Percentiles rank a stretch among this genome's conserved stretches.
These are phyloP conservation scores for Eremothecium gossypii DNA, from an alignment of 1,139 yeast species.

Conservation along the genomic window DNA sequence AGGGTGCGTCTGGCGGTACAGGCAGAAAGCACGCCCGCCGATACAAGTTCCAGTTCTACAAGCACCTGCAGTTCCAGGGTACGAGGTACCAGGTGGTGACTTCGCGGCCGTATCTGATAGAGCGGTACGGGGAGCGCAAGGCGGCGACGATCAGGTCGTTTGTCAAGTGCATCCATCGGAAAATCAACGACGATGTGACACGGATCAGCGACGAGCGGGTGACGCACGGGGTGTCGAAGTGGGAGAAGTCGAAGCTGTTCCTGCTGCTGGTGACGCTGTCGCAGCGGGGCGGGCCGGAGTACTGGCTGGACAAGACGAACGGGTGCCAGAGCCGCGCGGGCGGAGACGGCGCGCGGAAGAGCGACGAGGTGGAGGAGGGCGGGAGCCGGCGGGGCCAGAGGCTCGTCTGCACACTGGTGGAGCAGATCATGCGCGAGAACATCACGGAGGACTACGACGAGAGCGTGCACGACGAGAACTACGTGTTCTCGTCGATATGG, in stretches of 20 bases:
- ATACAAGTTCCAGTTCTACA: slow-evolving; percentile 14
- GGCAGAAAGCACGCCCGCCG: slow-evolving; percentile 1
- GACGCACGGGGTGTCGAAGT: slow-evolving; percentile 17
- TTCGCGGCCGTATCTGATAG: slow-evolving; percentile 25
- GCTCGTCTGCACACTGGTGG: slow-evolving; percentile 21
- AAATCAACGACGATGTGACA: slow-evolving; percentile 24
- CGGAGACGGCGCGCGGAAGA: slow-evolving; percentile 3
- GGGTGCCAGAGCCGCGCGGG: slow-evolving; percentile 11
- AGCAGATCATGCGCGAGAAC: slow-evolving; percentile 27
- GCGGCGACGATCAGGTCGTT: slow-evolving; percentile 26
- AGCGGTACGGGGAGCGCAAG: slow-evolving; percentile 27
- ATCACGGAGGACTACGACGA: slow-evolving; percentile 28
- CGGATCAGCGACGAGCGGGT: slow-evolving; percentile 21
- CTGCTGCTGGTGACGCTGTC: slow-evolving; percentile 26
- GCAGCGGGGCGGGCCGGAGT: slow-evolving; percentile 31
- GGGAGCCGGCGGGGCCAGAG: slow-evolving; percentile 5
- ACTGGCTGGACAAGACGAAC: slow-evolving; percentile 27
- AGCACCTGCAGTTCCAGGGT: slow-evolving; percentile 19
- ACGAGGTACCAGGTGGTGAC: slow-evolving; percentile 26
- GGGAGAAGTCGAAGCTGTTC: slow-evolving; percentile 28
- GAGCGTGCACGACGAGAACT: slow-evolving; percentile 26
- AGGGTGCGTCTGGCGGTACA: no score
- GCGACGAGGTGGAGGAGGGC: slow-evolving; percentile 5
- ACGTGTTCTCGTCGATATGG: slow-evolving; percentile 31
- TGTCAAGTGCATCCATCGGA: slow-evolving; percentile 27